A percentile compares a stretch with the other conserved stretches of the same genome.
These are phyloP conservation scores for Xylaria sp. DNA, from an alignment of 2,329 filamentous ascomycete species.

Conservation along the genomic window DNA sequence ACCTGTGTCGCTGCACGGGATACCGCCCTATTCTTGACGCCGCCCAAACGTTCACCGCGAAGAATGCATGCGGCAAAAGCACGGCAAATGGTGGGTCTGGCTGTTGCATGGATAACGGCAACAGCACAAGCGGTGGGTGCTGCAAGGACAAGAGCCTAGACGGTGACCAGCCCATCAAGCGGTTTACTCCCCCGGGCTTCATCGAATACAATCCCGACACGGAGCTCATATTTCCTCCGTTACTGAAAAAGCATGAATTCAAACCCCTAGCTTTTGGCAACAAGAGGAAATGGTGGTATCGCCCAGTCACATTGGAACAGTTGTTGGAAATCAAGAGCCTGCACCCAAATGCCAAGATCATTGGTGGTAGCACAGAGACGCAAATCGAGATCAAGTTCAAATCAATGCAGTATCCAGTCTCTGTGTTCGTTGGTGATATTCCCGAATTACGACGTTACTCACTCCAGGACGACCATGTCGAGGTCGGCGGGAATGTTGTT, in stretches of 20 bases:
- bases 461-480: constrained; percentile 80
- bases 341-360: constrained; percentile 87
- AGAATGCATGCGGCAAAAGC: constrained; percentile 56
- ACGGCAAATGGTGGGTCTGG: constrained; percentile 58
- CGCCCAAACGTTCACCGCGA: constrained; percentile 81
- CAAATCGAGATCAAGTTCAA: constrained; percentile 99
- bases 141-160: constrained; percentile 67
- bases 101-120: constrained; percentile 74
- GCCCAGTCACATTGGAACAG: constrained; percentile 85
- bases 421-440: constrained; percentile 93
- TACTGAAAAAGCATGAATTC: constrained; percentile 81
- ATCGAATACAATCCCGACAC: constrained; percentile 95
- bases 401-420: constrained; percentile 85
- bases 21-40: constrained; percentile 94
- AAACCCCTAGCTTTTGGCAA: constrained; percentile 88
- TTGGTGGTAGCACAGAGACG: constrained; percentile 94
- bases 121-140: constrained; percentile 61
- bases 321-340: constrained; percentile 88
- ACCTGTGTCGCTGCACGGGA: constrained; percentile 92
- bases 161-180: constrained; percentile 62
- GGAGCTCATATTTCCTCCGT: constrained; percentile 91
- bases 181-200: constrained; percentile 86
- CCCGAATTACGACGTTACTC: constrained; percentile 82
- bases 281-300: constrained; percentile 92
- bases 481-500: constrained; percentile 90